Conservation (phyloP, 495 filamentous ascomycete species). For the Penicillium cataractarum region DNA sequence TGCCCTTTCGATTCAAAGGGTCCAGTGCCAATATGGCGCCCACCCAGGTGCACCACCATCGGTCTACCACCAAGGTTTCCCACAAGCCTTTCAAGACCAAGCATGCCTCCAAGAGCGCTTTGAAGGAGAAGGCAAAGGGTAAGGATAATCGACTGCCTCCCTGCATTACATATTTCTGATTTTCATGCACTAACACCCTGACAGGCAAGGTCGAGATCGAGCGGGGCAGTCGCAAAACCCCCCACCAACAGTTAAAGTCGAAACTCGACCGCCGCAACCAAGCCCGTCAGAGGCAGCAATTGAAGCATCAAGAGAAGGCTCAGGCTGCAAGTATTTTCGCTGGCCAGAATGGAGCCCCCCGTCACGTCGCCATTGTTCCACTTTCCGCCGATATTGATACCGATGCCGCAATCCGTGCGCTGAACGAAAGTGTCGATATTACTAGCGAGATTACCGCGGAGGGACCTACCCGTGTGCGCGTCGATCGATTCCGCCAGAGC, state of each 20-base stretch:
- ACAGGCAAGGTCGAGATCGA: constrained; percentile 66
- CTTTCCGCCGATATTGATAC: constrained; percentile 73
- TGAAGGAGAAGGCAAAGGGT: constrained; percentile 85
- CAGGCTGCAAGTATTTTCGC: constrained; percentile 77
- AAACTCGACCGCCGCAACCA: constrained; percentile 94
- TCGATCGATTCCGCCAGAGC: constrained; percentile 93
- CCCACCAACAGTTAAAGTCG: constrained; percentile 95
- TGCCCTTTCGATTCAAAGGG: constrained; percentile 90
- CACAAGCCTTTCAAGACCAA: constrained; percentile 91
- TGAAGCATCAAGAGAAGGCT: constrained; percentile 78
- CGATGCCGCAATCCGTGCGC: constrained; percentile 61
- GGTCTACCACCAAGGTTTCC: constrained; percentile 81
- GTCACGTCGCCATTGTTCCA: constrained; percentile 90
- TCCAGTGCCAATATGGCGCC: constrained; percentile 60
- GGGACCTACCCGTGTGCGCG: constrained; percentile 61
- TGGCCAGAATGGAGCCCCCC: constrained; percentile 82
- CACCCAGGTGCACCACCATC: constrained; percentile 75
- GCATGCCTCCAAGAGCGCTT: constrained; percentile 82
- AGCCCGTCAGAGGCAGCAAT: constrained; percentile 79
- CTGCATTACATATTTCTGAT: not conserved
- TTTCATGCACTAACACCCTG: constrained; percentile 10
- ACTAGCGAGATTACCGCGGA: constrained; percentile 65
- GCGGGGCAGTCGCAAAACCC: constrained; percentile 75
- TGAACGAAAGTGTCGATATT: constrained; percentile 81
- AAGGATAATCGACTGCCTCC: constrained; percentile 13